Conservation (phyloP, 2,329 filamentous ascomycete species). For the Sarocladium strictum region DNA sequence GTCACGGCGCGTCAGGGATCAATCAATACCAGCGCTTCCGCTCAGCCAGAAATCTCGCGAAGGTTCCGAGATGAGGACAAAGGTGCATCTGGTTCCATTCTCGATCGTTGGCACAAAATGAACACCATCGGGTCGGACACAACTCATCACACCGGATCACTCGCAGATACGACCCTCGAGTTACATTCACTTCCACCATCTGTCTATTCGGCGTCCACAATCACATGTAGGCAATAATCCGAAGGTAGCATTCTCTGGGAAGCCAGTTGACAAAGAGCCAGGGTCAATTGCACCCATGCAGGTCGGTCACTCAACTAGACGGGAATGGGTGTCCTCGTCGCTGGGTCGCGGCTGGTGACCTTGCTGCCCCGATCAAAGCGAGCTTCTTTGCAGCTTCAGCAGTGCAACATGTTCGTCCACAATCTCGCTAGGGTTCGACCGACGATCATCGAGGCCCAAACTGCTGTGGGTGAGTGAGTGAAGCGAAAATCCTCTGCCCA, state of each 20-base stretch:
- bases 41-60: background rate
- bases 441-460: background rate
- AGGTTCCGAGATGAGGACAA: background rate
- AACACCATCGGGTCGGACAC: background rate
- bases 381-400: background rate
- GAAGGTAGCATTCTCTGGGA: background rate
- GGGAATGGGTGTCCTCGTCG: background rate
- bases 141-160: background rate
- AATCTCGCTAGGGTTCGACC: background rate
- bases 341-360: background rate
- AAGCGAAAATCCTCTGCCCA: background rate
- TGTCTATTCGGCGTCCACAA: background rate
- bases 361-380: background rate
- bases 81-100: background rate
- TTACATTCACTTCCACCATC: background rate
- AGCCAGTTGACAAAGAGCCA: background rate
- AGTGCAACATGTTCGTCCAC: slow-evolving; percentile 1
- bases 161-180: slow-evolving; percentile 6
- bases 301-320: background rate
- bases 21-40: background rate
- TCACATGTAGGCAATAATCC: background rate
- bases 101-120: background rate
- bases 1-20: background rate
- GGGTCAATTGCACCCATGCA: slow-evolving; percentile 2
- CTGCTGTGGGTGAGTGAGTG: background rate